A percentile compares a stretch with the other conserved stretches of the same genome.
These are phyloP conservation scores for Bruguiera sexangula DNA, from an alignment of 345 rosid genomes.

Conservation along the genomic window DNA sequence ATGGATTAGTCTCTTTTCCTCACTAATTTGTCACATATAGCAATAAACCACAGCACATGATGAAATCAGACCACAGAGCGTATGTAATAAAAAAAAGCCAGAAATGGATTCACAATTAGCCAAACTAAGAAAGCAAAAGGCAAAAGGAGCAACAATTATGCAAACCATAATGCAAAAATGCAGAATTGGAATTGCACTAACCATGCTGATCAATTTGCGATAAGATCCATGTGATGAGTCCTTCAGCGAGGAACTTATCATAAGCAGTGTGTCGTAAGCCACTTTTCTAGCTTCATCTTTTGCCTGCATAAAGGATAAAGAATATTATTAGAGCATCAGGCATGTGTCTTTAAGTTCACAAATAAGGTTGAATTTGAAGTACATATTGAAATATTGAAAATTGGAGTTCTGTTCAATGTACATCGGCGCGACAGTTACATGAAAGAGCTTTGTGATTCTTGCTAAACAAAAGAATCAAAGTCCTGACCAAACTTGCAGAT, in stretches of 20 bases:
- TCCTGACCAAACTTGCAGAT: too few relatives aligned
- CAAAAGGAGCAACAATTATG: background rate
- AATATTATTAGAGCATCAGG: constrained; percentile 10
- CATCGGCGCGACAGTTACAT: too few relatives aligned
- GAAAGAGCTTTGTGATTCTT: too few relatives aligned
- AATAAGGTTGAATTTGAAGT: background rate
- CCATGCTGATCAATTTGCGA: constrained; percentile 74
- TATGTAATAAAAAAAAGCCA: too few relatives aligned
- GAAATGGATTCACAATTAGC: too few relatives aligned
- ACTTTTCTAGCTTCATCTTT: constrained; percentile 74
- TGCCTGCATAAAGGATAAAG: constrained; percentile 41
- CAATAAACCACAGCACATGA: too few relatives aligned
- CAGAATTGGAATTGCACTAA: constrained; percentile 26
- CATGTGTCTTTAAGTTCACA: background rate
- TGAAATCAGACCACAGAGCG: too few relatives aligned
- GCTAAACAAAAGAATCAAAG: too few relatives aligned
- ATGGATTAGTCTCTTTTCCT: too few relatives aligned
- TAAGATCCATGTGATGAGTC: constrained; percentile 41
- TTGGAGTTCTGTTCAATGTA: background rate
- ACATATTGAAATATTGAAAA: background rate
- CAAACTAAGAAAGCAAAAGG: too few relatives aligned
- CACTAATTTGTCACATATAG: too few relatives aligned
- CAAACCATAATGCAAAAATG: background rate
- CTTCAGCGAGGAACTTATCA: constrained; percentile 50
- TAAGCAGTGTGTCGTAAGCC: constrained; percentile 68